Conservation (phyloP, 352 stramenopile species). For the Globisporangium paroecandrum region DNA sequence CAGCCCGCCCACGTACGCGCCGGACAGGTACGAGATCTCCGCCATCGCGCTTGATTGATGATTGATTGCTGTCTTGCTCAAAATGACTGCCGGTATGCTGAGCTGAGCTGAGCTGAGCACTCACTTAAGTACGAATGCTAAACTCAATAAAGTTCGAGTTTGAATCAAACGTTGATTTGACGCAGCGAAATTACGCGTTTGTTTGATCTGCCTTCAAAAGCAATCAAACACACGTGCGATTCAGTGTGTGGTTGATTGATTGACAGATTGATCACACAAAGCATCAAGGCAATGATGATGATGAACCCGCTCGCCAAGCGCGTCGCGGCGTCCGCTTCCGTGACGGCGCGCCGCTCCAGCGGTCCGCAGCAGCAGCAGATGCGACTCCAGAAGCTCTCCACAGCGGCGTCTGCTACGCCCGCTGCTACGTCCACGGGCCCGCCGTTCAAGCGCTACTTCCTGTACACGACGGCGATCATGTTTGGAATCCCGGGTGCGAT, state of each 20-base stretch:
- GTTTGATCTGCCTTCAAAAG: background rate
- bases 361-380: background rate
- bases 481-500: conserved; percentile 65
- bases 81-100: background rate
- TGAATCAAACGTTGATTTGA: background rate
- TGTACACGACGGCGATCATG: conserved; percentile 76
- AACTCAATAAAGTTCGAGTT: background rate
- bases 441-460: conserved; percentile 70
- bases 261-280: background rate
- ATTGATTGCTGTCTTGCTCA: background rate
- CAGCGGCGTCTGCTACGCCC: conserved; percentile 3
- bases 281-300: background rate
- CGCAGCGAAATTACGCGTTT: background rate
- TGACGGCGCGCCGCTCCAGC: background rate
- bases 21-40: conserved; percentile 66
- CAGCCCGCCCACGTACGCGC: conserved; percentile 65
- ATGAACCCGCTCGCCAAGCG: conserved; percentile 2
- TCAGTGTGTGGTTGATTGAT: conserved; percentile 11
- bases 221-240: conserved; percentile 8
- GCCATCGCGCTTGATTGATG: conserved; percentile 17
- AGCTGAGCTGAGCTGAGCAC: background rate
- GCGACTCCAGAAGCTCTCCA: conserved; percentile 19
- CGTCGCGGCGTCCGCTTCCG: background rate
- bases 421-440: conserved; percentile 17
- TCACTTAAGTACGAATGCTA: background rate